Evolutionary conservation across 1,284 basidiomycete genomes (phyloP).

Genomic region (Cerioporus squamosus): DNA sequence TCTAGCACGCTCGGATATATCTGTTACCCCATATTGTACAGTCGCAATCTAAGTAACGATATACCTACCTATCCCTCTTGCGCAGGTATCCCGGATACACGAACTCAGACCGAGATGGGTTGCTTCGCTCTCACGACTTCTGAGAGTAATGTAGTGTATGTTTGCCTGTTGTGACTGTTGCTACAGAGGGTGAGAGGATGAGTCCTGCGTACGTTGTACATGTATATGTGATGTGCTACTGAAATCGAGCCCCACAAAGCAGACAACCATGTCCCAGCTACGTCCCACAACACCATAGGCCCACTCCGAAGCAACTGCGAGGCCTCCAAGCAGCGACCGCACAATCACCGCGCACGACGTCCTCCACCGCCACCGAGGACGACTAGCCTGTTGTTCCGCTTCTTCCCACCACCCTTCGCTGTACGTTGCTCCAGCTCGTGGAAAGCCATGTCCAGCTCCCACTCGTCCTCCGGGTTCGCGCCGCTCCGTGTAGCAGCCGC

Average conservation of each 20-base stretch:
- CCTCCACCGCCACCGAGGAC: conserved; percentile 63
- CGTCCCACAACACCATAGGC: too few relatives aligned
- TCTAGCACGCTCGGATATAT: conserved; percentile 1
- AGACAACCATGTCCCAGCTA: not conserved
- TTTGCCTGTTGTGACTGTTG: conserved; percentile 24
- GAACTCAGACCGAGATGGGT: too few relatives aligned
- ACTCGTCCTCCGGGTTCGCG: conserved; percentile 56
- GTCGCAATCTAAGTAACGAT: conserved; percentile 13
- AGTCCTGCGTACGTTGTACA: not conserved
- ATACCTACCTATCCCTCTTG: conserved; percentile 1
- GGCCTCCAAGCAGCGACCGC: not conserved
- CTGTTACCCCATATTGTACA: conserved; percentile 12
- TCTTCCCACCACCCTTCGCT: conserved; percentile 51
- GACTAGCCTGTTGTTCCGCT: conserved; percentile 67
- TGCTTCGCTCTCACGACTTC: not conserved
- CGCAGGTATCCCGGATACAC: too few relatives aligned
- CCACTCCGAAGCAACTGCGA: too few relatives aligned
- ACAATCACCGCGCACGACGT: conserved; percentile 30
- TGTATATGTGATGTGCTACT: not conserved
- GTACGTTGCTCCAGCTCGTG: conserved; percentile 73
- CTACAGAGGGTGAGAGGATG: conserved; percentile 9
- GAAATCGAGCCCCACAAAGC: not conserved
- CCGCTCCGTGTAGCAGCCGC: conserved; percentile 11
- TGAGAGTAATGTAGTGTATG: conserved; percentile 9
- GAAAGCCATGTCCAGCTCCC: conserved; percentile 83